Conservation (phyloP, 2,329 filamentous ascomycete species). For the Arthrocladium fulminans region DNA sequence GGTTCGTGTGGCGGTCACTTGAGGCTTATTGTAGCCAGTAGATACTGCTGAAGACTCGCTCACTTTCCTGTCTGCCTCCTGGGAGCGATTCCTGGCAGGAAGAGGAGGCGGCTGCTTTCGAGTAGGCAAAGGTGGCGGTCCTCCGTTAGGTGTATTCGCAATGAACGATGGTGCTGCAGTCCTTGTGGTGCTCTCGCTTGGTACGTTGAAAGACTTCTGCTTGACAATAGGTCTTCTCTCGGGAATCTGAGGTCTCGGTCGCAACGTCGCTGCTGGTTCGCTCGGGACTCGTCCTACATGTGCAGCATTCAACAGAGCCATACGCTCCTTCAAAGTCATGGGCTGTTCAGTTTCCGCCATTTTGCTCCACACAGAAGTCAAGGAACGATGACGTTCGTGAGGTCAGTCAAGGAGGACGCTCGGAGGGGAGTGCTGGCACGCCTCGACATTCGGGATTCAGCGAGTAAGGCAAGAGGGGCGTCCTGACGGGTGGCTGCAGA, state of each 20-base stretch:
- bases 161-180: conserved; percentile 27
- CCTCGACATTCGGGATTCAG: not conserved
- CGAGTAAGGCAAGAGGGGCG: not conserved
- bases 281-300: conserved; percentile 32
- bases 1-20: conserved; percentile 14
- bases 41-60: conserved; percentile 45
- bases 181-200: conserved; percentile 27
- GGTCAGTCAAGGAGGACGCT: not conserved
- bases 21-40: conserved; percentile 31
- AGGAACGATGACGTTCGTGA: not conserved
- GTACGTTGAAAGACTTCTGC: conserved; percentile 29
- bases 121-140: conserved; percentile 18
- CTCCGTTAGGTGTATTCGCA: conserved; percentile 22
- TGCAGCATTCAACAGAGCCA: conserved; percentile 37
- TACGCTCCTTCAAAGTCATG: conserved; percentile 38
- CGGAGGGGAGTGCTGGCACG: not conserved
- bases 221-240: conserved; percentile 24
- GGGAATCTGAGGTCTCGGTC: conserved; percentile 21
- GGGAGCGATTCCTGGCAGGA: conserved; percentile 35
- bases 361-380: not conserved
- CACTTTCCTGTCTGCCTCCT: conserved; percentile 26
- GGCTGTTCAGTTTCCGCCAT: conserved; percentile 37
- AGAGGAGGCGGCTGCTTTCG: conserved; percentile 35
- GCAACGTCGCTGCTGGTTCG: conserved; percentile 21
- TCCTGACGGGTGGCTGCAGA: not conserved